phyloP scores from a whole-genome alignment of 257 asterid genomes.

The Anisodus tanguticus region DNA sequence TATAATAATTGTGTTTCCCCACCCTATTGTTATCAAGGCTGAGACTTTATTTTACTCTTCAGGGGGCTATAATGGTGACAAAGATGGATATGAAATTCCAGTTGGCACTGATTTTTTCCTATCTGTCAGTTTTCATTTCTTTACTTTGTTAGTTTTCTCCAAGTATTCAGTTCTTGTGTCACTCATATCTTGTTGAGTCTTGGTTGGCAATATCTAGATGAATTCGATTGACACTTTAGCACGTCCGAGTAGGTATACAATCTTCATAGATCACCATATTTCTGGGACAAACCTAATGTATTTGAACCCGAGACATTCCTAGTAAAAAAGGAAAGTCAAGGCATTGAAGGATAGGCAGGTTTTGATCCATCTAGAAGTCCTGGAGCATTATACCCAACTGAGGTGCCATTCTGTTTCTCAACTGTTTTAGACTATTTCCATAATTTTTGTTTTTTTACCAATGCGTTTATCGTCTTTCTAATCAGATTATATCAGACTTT shows the following conservation, averaged over 20 bases:
- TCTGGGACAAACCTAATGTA: slow-evolving; percentile 84
- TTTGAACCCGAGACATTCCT: slow-evolving; percentile 93
- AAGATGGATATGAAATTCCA: slow-evolving; percentile 77
- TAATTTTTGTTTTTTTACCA: not conserved
- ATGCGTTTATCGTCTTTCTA: slow-evolving; percentile 15
- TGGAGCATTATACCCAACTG: slow-evolving; percentile 94
- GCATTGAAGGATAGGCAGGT: slow-evolving; percentile 90
- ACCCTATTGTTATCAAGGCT: slow-evolving; percentile 15
- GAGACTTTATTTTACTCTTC: slow-evolving; percentile 36
- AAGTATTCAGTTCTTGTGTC: not conserved
- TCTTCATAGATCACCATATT: slow-evolving; percentile 94
- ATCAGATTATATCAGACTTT: slow-evolving; percentile 78
- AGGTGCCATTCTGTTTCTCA: slow-evolving; percentile 50
- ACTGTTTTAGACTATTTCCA: not conserved
- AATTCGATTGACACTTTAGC: not conserved
- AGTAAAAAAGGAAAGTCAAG: slow-evolving; percentile 54
- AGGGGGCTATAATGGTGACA: slow-evolving; percentile 85
- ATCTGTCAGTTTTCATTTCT: slow-evolving; percentile 57
- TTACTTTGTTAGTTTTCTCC: slow-evolving; percentile 3
- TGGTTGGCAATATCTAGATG: not conserved
- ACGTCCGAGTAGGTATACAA: slow-evolving; percentile 69
- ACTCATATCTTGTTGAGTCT: not conserved
- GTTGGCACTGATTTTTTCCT: slow-evolving; percentile 85
- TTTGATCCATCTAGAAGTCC: slow-evolving; percentile 94
- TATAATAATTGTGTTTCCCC: slow-evolving; percentile 1